phyloP scores from a whole-genome alignment of 1,139 yeast species.

The Sugiyamaella sp. region DNA sequence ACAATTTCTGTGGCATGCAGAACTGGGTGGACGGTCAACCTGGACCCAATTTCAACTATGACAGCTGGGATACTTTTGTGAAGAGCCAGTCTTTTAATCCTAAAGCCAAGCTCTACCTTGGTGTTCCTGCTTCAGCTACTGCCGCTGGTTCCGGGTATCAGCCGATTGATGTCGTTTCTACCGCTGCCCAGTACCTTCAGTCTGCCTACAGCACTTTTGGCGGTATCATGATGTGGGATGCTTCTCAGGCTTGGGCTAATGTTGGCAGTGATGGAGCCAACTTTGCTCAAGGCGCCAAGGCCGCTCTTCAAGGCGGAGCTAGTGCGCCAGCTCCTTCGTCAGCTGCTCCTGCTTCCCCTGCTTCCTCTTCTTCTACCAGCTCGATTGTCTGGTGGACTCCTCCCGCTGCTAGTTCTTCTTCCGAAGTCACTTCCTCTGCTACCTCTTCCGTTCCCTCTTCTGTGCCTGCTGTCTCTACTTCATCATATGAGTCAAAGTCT shows the following conservation, averaged over 20 bases:
- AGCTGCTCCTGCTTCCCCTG: constrained; percentile 17
- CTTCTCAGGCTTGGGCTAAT: constrained; percentile 74
- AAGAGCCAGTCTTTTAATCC: constrained; percentile 61
- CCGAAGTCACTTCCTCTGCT: not conserved
- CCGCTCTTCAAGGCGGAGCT: constrained; percentile 30
- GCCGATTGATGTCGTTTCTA: constrained; percentile 35
- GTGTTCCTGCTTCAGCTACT: constrained; percentile 67
- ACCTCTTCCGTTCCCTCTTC: not conserved
- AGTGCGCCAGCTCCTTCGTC: constrained; percentile 17
- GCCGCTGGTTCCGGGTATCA: constrained; percentile 72
- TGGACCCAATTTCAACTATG: constrained; percentile 65
- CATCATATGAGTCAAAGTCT: too few species aligned
- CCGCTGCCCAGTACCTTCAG: constrained; percentile 29
- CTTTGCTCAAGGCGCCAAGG: constrained; percentile 51
- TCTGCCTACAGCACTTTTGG: constrained; percentile 58
- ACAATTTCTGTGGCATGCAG: constrained; percentile 67
- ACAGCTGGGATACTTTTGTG: constrained; percentile 76
- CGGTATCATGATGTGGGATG: constrained; percentile 92
- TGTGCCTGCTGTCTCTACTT: not conserved
- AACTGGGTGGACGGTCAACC: constrained; percentile 27
- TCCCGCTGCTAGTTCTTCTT: constrained; percentile 3
- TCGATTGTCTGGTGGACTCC: constrained; percentile 5
- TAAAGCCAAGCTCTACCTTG: constrained; percentile 61
- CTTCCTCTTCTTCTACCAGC: constrained; percentile 8
- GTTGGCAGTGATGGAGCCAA: constrained; percentile 37